Conservation (phyloP, 2,329 filamentous ascomycete species). For the Nemania sp. region DNA sequence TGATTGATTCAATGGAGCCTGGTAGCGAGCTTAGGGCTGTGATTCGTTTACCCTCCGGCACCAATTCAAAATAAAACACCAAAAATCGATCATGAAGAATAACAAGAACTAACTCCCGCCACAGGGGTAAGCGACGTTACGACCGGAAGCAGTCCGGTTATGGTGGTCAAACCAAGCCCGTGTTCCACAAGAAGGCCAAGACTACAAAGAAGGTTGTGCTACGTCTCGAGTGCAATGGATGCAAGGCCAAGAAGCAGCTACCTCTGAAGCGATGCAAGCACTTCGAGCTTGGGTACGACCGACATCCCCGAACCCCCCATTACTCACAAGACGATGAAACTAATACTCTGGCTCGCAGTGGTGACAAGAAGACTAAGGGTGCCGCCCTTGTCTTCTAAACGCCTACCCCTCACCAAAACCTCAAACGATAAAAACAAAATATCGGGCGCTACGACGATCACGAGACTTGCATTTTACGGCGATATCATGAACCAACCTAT, state of each 20-base stretch:
- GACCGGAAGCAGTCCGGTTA: constrained; percentile 34
- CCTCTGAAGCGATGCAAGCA: constrained; percentile 99
- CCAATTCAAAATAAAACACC: no score
- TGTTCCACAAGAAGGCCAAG: constrained; percentile 99
- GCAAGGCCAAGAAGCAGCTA: constrained; percentile 99
- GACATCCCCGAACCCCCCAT: background rate
- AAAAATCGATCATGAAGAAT: background rate
- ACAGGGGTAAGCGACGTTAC: constrained; percentile 40
- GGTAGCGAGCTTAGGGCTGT: background rate
- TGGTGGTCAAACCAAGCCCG: constrained; percentile 99
- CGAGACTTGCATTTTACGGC: constrained; percentile 41
- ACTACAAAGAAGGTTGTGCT: constrained; percentile 99
- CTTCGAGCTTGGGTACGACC: constrained; percentile 98
- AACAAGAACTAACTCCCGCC: constrained; percentile 17
- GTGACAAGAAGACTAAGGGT: constrained; percentile 99
- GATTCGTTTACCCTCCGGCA: background rate
- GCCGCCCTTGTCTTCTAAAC: constrained; percentile 97
- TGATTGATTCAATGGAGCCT: background rate
- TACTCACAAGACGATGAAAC: constrained; percentile 21
- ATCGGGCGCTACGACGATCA: constrained; percentile 43
- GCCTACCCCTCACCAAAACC: constrained; percentile 17
- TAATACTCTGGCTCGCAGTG: constrained; percentile 67
- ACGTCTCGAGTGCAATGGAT: constrained; percentile 95
- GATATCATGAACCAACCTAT: constrained; percentile 39
- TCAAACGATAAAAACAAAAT: constrained; percentile 36